These are phyloP conservation scores for Arxiozyma heterogenica DNA, from an alignment of 1,139 yeast genomes.

Conservation along the genomic window DNA sequence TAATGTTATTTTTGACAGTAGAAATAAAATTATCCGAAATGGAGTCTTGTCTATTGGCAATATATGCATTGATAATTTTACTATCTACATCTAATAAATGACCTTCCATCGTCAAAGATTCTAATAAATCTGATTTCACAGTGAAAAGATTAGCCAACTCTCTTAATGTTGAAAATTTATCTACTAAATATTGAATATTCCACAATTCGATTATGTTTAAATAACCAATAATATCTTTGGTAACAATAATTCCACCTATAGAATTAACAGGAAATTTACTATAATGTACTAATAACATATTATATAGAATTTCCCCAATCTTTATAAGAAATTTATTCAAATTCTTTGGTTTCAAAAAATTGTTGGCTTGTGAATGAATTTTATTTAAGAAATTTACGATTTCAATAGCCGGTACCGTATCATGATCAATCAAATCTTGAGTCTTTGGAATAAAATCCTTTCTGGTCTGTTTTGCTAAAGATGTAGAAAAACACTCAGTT, in stretches of 20 bases:
- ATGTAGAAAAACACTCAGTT: slow-evolving; percentile 39
- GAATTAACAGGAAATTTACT: slow-evolving; percentile 69
- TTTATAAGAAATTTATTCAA: slow-evolving; percentile 44
- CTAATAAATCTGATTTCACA: slow-evolving; percentile 65
- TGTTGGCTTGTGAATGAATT: slow-evolving; percentile 33
- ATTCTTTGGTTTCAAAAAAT: slow-evolving; percentile 46
- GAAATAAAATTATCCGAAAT: slow-evolving; percentile 31
- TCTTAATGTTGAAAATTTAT: slow-evolving; percentile 60
- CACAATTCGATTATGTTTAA: slow-evolving; percentile 67
- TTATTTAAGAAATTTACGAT: slow-evolving; percentile 46
- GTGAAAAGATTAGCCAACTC: slow-evolving; percentile 82
- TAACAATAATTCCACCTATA: slow-evolving; percentile 75
- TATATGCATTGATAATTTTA: slow-evolving; percentile 55
- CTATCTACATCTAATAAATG: slow-evolving; percentile 64
- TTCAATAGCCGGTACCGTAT: slow-evolving; percentile 61
- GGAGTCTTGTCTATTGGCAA: slow-evolving; percentile 64
- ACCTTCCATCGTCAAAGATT: slow-evolving; percentile 76
- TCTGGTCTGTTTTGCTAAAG: slow-evolving; percentile 53
- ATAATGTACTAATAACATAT: slow-evolving; percentile 60
- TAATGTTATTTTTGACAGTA: slow-evolving; percentile 18
- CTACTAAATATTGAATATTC: slow-evolving; percentile 56
- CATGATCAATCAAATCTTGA: slow-evolving; percentile 45
- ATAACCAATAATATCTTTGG: slow-evolving; percentile 75
- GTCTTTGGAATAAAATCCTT: slow-evolving; percentile 51
- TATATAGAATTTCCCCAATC: slow-evolving; percentile 54